A percentile compares a stretch with the other conserved stretches of the same genome.
Evolutionary conservation across 371 early-diverging fungal genomes (phyloP).

Genomic region (Syncephalastrum monosporum): DNA sequence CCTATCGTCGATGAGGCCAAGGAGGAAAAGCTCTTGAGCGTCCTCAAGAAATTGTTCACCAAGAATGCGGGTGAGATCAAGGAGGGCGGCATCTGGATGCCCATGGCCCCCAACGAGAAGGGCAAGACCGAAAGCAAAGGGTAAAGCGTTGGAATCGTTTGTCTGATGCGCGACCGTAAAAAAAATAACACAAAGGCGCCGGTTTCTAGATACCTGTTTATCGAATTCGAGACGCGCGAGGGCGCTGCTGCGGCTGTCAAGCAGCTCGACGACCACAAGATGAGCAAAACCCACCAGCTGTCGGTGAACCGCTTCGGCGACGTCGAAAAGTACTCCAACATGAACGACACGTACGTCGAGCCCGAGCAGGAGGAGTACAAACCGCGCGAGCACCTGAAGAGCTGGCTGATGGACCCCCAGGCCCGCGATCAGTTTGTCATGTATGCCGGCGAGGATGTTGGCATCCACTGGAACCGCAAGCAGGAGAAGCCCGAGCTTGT

Average conservation of each 20-base stretch:
- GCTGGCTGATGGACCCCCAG: conserved; percentile 85
- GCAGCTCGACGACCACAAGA: conserved; percentile 71
- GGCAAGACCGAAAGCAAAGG: conserved; percentile 82
- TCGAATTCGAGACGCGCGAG: conserved; percentile 89
- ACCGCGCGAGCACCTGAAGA: conserved; percentile 86
- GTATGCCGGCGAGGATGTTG: conserved; percentile 81
- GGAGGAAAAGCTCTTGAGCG: conserved; percentile 78
- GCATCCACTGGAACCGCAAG: conserved; percentile 90
- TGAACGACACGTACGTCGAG: conserved; percentile 76
- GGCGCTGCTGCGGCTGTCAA: conserved; percentile 82
- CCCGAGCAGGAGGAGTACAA: conserved; percentile 67
- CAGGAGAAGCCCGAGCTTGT: conserved; percentile 80
- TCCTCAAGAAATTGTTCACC: conserved; percentile 79
- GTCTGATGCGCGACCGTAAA: no score
- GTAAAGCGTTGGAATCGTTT: conserved; percentile 31
- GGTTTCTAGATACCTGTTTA: conserved; percentile 79
- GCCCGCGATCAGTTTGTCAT: conserved; percentile 93
- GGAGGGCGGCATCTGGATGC: conserved; percentile 86
- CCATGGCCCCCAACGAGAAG: conserved; percentile 69
- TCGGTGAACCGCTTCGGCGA: conserved; percentile 89
- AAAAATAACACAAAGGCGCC: not conserved
- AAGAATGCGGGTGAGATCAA: conserved; percentile 78
- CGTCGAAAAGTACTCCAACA: conserved; percentile 77
- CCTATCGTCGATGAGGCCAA: conserved; percentile 89
- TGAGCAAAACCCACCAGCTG: conserved; percentile 85